phyloP scores from a whole-genome alignment of 2,329 filamentous ascomycete genomes.

The Verticillium alfalfae region DNA sequence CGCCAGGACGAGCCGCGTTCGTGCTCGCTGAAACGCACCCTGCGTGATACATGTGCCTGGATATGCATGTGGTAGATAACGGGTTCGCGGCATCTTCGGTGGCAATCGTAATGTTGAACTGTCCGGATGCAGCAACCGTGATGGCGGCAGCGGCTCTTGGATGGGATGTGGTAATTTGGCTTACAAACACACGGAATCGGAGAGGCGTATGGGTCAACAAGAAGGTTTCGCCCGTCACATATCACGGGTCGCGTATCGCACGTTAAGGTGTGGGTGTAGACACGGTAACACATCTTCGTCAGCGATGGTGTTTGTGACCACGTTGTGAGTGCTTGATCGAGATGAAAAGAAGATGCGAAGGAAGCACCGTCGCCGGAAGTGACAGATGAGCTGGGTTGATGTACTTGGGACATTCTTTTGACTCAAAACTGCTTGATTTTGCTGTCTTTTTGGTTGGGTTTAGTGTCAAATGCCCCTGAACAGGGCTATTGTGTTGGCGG shows the following conservation, averaged over 20 bases:
- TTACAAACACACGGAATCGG: slow-evolving; percentile 15
- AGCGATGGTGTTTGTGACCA: background rate
- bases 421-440: too few species aligned
- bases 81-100: background rate
- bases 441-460: too few species aligned
- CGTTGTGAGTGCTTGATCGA: too few species aligned
- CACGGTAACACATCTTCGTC: slow-evolving; percentile 12
- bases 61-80: slow-evolving; percentile 6
- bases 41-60: background rate
- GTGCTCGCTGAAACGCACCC: background rate
- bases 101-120: slow-evolving; percentile 11
- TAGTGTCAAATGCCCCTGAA: too few species aligned
- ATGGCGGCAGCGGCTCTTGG: slow-evolving; percentile 10
- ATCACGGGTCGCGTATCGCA: slow-evolving; percentile 22
- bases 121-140: slow-evolving; percentile 21
- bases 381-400: too few species aligned
- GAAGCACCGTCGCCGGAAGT: too few species aligned
- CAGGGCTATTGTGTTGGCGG: too few species aligned
- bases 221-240: slow-evolving; percentile 13
- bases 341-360: too few species aligned
- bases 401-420: too few species aligned
- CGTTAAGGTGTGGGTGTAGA: slow-evolving; percentile 17
- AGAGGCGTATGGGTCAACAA: slow-evolving; percentile 16
- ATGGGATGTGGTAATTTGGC: background rate
- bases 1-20: slow-evolving; percentile 1